phyloP scores from a whole-genome alignment of 2,329 filamentous ascomycete genomes.

The Cladosporium sp. region DNA sequence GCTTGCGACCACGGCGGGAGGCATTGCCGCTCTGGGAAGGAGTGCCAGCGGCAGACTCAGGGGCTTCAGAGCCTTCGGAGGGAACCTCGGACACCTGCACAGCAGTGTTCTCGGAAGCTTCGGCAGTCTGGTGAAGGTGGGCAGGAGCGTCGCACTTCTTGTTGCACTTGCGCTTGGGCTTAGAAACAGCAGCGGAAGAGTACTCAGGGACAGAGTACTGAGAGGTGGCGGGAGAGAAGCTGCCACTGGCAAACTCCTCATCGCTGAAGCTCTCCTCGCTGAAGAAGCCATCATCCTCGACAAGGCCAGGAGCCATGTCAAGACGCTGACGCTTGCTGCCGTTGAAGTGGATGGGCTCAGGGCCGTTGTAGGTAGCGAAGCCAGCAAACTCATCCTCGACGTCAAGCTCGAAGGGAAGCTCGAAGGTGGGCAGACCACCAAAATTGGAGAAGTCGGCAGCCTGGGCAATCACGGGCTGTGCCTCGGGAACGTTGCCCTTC shows the following conservation, averaged over 20 bases:
- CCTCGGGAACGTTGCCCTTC: slow-evolving; percentile 40
- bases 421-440: slow-evolving; percentile 70
- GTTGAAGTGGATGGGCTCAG: slow-evolving; percentile 60
- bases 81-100: slow-evolving; percentile 42
- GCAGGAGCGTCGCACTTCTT: slow-evolving; percentile 44
- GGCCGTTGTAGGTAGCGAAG: slow-evolving; percentile 68
- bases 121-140: slow-evolving; percentile 48
- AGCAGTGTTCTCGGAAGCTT: slow-evolving; percentile 43
- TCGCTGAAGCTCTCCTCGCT: slow-evolving; percentile 75
- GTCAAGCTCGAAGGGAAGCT: slow-evolving; percentile 85
- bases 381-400: slow-evolving; percentile 85
- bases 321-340: slow-evolving; percentile 72
- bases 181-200: slow-evolving; percentile 29
- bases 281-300: slow-evolving; percentile 74
- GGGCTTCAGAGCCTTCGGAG: slow-evolving; percentile 32
- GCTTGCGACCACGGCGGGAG: slow-evolving; percentile 94
- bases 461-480: slow-evolving; percentile 35
- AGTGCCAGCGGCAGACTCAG: slow-evolving; percentile 33
- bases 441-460: slow-evolving; percentile 50
- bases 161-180: slow-evolving; percentile 33
- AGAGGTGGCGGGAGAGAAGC: slow-evolving; percentile 64
- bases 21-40: slow-evolving; percentile 52
- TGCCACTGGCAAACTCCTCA: slow-evolving; percentile 62
- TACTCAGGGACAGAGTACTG: slow-evolving; percentile 42
- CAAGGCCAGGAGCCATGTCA: slow-evolving; percentile 61